phyloP scores from a whole-genome alignment of 495 filamentous ascomycete genomes.

The Penicillium ucsense region DNA sequence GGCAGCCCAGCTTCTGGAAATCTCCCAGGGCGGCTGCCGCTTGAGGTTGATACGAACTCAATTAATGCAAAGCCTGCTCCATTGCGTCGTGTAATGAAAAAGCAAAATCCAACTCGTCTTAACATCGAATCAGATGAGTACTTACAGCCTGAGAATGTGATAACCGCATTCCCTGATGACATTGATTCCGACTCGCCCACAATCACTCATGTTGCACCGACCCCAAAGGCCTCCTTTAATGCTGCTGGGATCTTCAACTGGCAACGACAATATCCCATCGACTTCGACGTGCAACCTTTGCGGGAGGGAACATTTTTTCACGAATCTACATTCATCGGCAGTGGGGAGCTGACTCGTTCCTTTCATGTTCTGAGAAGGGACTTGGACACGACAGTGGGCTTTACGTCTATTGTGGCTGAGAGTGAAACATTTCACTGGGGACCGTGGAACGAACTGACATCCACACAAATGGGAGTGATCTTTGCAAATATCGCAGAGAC shows the following conservation, averaged over 20 bases:
- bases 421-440: slow-evolving; percentile 52
- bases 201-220: neutral
- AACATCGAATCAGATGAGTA: slow-evolving; percentile 29
- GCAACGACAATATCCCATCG: slow-evolving; percentile 51
- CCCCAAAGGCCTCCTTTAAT: slow-evolving; percentile 3
- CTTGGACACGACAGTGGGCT: slow-evolving; percentile 23
- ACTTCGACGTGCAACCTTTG: slow-evolving; percentile 66
- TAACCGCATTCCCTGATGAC: slow-evolving; percentile 8
- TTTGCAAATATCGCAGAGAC: slow-evolving; percentile 43
- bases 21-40: neutral
- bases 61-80: neutral
- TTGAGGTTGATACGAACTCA: neutral
- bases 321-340: slow-evolving; percentile 64
- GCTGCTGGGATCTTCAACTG: slow-evolving; percentile 40
- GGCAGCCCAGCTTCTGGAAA: neutral
- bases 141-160: slow-evolving; percentile 7
- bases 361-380: slow-evolving; percentile 25
- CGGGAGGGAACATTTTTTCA: slow-evolving; percentile 65
- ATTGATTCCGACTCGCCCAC: neutral
- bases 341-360: slow-evolving; percentile 51
- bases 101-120: slow-evolving; percentile 40
- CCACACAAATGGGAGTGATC: slow-evolving; percentile 54
- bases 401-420: slow-evolving; percentile 32
- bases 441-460: slow-evolving; percentile 57
- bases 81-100: slow-evolving; percentile 32